Evolutionary conservation across 108 stramenopile species (phyloP).

Genomic region (Pseudonitzschia pungens): DNA sequence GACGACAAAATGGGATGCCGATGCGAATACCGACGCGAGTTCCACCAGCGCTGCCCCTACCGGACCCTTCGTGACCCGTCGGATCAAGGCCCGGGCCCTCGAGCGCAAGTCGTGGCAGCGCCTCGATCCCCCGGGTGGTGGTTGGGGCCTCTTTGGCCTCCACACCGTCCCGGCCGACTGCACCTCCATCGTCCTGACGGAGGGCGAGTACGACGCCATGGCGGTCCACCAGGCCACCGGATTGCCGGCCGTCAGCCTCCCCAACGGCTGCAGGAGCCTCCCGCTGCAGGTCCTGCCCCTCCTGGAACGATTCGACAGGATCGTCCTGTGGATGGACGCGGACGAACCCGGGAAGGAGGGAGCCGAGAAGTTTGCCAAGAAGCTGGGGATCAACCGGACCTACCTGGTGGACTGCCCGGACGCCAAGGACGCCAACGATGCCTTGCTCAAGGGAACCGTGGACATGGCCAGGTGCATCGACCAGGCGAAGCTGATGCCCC

Average conservation of each 20-base stretch:
- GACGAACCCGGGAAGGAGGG: conserved; percentile 89
- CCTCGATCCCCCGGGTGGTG: conserved; percentile 84
- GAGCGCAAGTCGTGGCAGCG: conserved; percentile 79
- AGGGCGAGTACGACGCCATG: conserved; percentile 99
- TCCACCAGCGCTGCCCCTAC: conserved; percentile 8
- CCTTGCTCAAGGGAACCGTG: conserved; percentile 78
- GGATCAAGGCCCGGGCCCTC: conserved; percentile 85
- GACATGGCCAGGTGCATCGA: conserved; percentile 45
- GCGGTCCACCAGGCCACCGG: conserved; percentile 95
- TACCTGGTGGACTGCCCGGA: conserved; percentile 48
- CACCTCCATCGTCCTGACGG: conserved; percentile 87
- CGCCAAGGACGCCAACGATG: conserved; percentile 99
- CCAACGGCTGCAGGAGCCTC: conserved; percentile 91
- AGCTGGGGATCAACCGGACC: conserved; percentile 82
- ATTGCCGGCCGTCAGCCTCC: conserved; percentile 73
- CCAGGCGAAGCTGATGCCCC: conserved; percentile 57
- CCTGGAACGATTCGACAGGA: conserved; percentile 88
- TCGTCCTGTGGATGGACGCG: conserved; percentile 97
- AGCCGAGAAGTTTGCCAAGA: conserved; percentile 86
- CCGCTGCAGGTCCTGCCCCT: conserved; percentile 88
- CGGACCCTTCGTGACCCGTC: conserved; percentile 60
- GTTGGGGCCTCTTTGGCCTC: conserved; percentile 95
- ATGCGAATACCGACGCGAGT: not conserved
- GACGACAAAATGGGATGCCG: not conserved
- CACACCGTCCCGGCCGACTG: conserved; percentile 82